These are phyloP conservation scores for Solanum commersonii DNA, from an alignment of 257 asterid species.

Conservation along the genomic window DNA sequence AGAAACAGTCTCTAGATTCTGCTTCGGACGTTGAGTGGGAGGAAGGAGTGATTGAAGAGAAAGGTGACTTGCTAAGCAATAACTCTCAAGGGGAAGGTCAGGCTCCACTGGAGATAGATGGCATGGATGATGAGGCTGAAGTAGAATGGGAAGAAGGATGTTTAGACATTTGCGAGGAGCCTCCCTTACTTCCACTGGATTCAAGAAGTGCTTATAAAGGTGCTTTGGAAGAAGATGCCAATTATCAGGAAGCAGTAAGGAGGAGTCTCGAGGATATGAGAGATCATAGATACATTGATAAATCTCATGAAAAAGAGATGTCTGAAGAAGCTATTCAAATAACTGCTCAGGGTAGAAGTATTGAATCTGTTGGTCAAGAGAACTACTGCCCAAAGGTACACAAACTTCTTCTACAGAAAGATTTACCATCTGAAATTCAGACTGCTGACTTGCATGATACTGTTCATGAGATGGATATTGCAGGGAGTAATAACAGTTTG, in stretches of 20 bases:
- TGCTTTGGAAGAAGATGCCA: constrained; percentile 54
- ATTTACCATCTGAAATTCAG: constrained; percentile 3
- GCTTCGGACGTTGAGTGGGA: constrained; percentile 68
- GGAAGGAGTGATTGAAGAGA: constrained; percentile 45
- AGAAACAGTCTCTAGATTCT: constrained; percentile 23
- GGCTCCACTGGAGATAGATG: constrained; percentile 17
- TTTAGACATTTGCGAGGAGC: constrained; percentile 28
- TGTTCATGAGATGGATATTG: neutral
- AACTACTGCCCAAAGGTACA: constrained; percentile 10
- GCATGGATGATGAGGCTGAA: constrained; percentile 38
- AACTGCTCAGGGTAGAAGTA: constrained; percentile 3
- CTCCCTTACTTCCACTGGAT: constrained; percentile 21
- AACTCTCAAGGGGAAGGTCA: constrained; percentile 6
- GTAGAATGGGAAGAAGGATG: constrained; percentile 86
- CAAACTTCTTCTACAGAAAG: constrained; percentile 12
- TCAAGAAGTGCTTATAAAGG: constrained; percentile 38
- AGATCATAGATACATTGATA: constrained; percentile 13
- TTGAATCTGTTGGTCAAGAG: constrained; percentile 14
- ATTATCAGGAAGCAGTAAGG: constrained; percentile 67
- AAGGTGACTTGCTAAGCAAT: constrained; percentile 2
- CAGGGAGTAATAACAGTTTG: neutral
- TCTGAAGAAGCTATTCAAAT: constrained; percentile 13
- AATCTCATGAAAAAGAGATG: constrained; percentile 11
- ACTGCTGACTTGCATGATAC: neutral
- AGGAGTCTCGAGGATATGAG: constrained; percentile 54